phyloP scores from a whole-genome alignment of 2,329 filamentous ascomycete species.

The Didymella keratinophila region DNA sequence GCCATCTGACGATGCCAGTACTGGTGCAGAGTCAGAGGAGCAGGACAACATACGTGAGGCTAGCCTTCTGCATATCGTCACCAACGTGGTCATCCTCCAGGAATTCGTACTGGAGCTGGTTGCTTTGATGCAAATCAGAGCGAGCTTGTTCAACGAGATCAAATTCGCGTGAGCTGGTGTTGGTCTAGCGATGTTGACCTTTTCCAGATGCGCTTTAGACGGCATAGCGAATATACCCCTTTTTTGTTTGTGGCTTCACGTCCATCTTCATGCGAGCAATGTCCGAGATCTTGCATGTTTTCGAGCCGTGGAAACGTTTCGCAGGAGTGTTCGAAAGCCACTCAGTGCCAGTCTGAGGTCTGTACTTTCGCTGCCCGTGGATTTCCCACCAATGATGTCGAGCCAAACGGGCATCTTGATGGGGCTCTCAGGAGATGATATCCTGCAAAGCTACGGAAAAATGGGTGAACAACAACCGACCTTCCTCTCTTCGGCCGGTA shows the following conservation, averaged over 20 bases:
- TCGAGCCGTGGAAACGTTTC: slow-evolving; percentile 10
- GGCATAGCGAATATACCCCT: slow-evolving; percentile 36
- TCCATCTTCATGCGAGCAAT: slow-evolving; percentile 1
- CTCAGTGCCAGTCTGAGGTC: slow-evolving; percentile 10
- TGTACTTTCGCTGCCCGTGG: slow-evolving; percentile 7
- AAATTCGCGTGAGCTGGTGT: slow-evolving; percentile 43
- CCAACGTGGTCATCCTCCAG: slow-evolving; percentile 60
- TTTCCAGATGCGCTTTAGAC: slow-evolving; percentile 16
- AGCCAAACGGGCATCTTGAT: slow-evolving; percentile 5
- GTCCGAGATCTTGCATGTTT: slow-evolving; percentile 2
- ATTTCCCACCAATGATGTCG: slow-evolving; percentile 19
- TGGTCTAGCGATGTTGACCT: slow-evolving; percentile 5
- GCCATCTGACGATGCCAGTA: slow-evolving; percentile 25
- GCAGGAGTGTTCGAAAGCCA: neutral
- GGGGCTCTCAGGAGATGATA: slow-evolving; percentile 18
- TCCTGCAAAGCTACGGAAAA: slow-evolving; percentile 12
- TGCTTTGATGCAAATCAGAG: slow-evolving; percentile 58
- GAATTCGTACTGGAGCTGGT: slow-evolving; percentile 60
- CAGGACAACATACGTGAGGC: slow-evolving; percentile 50
- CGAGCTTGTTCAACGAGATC: slow-evolving; percentile 58
- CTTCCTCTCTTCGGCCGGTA: slow-evolving; percentile 24
- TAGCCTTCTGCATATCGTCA: slow-evolving; percentile 58
- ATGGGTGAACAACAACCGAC: slow-evolving; percentile 16
- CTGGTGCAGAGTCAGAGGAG: slow-evolving; percentile 29
- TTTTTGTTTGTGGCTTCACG: slow-evolving; percentile 16